Base-by-base conservation (phyloP, 352 stramenopile genomes). In the Phytophthora ohioensis region DNA sequence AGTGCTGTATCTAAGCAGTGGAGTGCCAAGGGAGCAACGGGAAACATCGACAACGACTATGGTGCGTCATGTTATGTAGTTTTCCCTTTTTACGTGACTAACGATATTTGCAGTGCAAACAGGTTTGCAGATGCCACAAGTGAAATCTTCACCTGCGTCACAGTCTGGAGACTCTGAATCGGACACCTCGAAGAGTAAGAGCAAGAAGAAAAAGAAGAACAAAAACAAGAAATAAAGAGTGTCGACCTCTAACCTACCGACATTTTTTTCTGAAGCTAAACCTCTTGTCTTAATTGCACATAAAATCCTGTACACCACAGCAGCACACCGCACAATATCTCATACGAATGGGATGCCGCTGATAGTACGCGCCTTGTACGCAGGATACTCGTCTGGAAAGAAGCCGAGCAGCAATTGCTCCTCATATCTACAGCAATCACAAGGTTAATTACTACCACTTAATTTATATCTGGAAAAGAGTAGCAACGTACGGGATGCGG, bases 341-440 rank as follows among this genome's bases (percentile, higher is more conserved):
- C 46, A 82, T 51, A 98, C 87, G 70, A 98, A 98, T 13, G 96
- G 96, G 60, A 99, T 98, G 35, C 93, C 94, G 61, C 97, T 97
- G 51, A 91, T 91, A 48, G 94, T 98, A 62, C 79, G 85, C 38
- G 73, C 74, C 48, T 84, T 90, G 81, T 98, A 99, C 41, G 77
- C 58, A 31, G 87, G 86, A 82, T 99, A 99, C 60, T 98, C 84
- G 31, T 96, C 78, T 17, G 92, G 91, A 75, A 98, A 99, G 65
- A 98, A 95, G 3, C 85, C 57, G 5, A 94, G 58, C 39, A 99
- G 80, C 38, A 94, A 82, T 56, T 91, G 78, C 78, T 99, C 97
- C 72, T 99, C 97, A 74, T 98, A 95, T 35, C 86, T 95, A 54
- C 32, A 71, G 41, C 41, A 46, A 70, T 10, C 21, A 46, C 8